Base-by-base conservation (phyloP, 768 basidiomycete genomes). In the Russula compacta region DNA sequence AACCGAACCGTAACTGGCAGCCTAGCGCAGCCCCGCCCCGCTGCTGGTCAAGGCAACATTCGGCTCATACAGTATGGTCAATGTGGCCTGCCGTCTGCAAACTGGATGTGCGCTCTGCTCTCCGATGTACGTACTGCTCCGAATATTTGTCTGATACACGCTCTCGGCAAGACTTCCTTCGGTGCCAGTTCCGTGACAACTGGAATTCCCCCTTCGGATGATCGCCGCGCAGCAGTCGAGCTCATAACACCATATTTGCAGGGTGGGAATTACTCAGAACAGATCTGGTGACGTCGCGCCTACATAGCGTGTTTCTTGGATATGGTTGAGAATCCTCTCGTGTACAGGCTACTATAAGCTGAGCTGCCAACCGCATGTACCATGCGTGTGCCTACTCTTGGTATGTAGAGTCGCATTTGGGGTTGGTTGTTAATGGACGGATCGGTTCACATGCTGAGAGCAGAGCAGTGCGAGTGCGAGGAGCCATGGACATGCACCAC, bases 61-160 rank as follows among this genome's bases (percentile, higher is more conserved):
- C n/a, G n/a, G n/a, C n/a, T n/a, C n/a, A n/a, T n/a, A n/a, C n/a
- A n/a, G n/a, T n/a, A n/a, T n/a, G n/a, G n/a, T n/a, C n/a, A n/a
- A 8, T 21, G 15, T 12, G 14, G 14, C 47, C 29, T 49, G 15
- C 46, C n/a, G 24, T 11, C 24, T 29, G 44, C 24, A 40, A 35
- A 15, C 10, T 29, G 36, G 21, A 32, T 32, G 17, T 33, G 3
- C 29, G 17, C 43, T 33, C 29, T 24, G 15, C 40, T 12, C 42
- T 39, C 19, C 33, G 21, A 32, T 46, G 49, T 61, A 61, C 54
- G 55, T 61, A 61, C 55, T 54, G n/a, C n/a, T n/a, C 39, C 33
- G 33, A 57, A 39, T 29, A 62, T 62, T 62, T 58, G 60, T 57
- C 60, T 61, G 60, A 61, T 61, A 15, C 60, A 56, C 50, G 56